Base-by-base conservation (phyloP, 2,329 filamentous ascomycete genomes). In the Fusarium sp. region DNA sequence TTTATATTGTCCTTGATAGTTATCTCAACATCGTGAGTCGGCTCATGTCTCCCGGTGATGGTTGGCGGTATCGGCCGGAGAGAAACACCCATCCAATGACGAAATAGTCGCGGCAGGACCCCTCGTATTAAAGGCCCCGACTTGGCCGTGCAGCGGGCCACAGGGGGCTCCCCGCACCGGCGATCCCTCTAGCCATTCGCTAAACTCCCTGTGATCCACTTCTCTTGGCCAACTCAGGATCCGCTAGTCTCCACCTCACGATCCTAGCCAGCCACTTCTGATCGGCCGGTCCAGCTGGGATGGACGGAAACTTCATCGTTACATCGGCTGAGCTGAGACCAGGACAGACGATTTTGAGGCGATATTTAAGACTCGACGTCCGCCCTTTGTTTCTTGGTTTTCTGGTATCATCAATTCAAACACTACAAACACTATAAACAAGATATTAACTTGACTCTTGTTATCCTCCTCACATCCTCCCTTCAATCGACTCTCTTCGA, bases 111-210 rank as follows among this genome's bases (percentile, higher is more conserved):
- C 26, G 44, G 58, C 68, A 71, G 40, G 58, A 56, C 65, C 64
- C 66, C 69, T 72, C 69, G 69, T 71, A 73, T 73, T 55, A 35
- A 64, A 42, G 67, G 55, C 67, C 62, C 48, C 69, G 46, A 73
- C 55, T 64, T 55, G 57, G 62, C 58, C 46, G 55, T 69, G 53
- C 48, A 58, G 59, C 52, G 49, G n/a, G 64, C 62, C 59, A 70
- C 70, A 68, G 41, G 70, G 70, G 55, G 58, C 66, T 71, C 70
- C 70, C 70, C 70, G 70, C 70, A 69, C 59, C 64, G 42, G 50
- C 42, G 41, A 70, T 70, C 69, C 61, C 69, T 70, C 52, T 69
- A 68, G 56, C 66, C 30, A 73, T 60, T 61, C 62, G 63, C 70
- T 72, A 62, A 71, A 37, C 38, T 45, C 42, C 40, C 30, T 33